phyloP scores from a whole-genome alignment of 768 basidiomycete species.

The Myochromella boudieri region DNA sequence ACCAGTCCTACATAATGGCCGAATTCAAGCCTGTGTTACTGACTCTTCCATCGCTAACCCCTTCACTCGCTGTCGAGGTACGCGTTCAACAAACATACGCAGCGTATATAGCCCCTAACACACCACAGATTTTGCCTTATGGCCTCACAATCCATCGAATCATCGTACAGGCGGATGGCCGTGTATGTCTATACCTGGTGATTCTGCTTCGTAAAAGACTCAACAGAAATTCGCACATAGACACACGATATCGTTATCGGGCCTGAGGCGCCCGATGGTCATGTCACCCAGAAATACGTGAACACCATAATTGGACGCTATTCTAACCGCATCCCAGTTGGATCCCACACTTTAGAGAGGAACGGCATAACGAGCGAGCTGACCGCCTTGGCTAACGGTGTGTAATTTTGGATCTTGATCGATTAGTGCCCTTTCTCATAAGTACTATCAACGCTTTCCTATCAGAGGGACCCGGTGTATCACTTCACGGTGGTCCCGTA shows the following conservation, averaged over 20 bases:
- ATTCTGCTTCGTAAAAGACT: neutral
- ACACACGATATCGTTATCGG: constrained; percentile 79
- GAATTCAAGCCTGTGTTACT: constrained; percentile 54
- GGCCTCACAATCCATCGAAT: constrained; percentile 71
- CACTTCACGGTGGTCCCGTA: constrained; percentile 68
- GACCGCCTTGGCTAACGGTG: constrained; percentile 43
- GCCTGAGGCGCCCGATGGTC: constrained; percentile 61
- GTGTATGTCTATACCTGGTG: constrained; percentile 34
- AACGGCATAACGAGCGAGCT: constrained; percentile 51
- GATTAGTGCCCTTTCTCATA: neutral
- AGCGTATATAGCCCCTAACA: constrained; percentile 1
- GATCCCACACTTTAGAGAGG: constrained; percentile 50
- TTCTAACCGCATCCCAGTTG: constrained; percentile 70
- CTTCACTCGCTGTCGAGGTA: constrained; percentile 65
- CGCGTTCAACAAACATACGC: neutral
- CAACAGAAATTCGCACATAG: constrained; percentile 28
- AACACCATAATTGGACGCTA: constrained; percentile 76
- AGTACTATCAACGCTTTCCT: neutral
- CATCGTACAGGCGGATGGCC: constrained; percentile 63
- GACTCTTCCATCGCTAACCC: constrained; percentile 53
- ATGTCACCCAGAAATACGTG: constrained; percentile 62
- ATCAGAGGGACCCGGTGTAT: constrained; percentile 53
- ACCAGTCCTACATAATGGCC: constrained; percentile 30
- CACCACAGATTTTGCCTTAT: constrained; percentile 55
- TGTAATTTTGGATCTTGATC: constrained; percentile 4